Evolutionary conservation across 441 rosid genomes (phyloP), one percentile per base, ranked within the genome.

Genomic region (Pelargonium myrrhifolium): DNA sequence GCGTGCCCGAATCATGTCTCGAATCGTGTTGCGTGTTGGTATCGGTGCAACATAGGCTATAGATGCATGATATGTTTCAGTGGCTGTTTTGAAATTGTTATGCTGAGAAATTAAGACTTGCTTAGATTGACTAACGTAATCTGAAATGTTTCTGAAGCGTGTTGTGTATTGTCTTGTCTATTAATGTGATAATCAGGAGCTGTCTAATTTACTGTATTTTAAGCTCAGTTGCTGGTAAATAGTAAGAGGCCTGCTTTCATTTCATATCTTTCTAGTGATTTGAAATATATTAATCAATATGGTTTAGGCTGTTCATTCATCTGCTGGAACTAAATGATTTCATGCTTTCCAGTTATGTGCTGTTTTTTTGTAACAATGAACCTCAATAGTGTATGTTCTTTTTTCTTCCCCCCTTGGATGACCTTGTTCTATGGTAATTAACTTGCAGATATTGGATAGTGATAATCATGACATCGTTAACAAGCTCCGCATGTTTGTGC

Each of bases 401-500:
- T 24, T 22, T 59, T 22, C 62, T 22, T 59, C 59, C 28, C n/a
- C 62, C n/a, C 62, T 58, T 59, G 62, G 62, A 28, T 59, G 37
- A 59, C 62, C 62, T 59, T 22, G 31, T 58, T 58, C 62, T 22
- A 22, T 59, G 62, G 11, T 24, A 59, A 59, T 59, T 15, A 59
- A 59, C 35, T 59, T 59, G 62, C 35, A 59, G 62, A 59, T 67
- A 72, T 37, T 37, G 40, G 40, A 37, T 58, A 58, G 62, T 58
- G 26, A 64, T 67, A 65, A 28, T 74, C 66, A 65, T 49, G 79
- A 82, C 56, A 67, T 69, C 40, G 53, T 73, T 75, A 74, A 74
- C 68, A 74, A 59, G 75, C 80, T 82, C 55, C 76, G 70, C 20
- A 78, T 68, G 28, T 68, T 45, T 64, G 78, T 81, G 81, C 66